Evolutionary conservation across 2,329 filamentous ascomycete genomes (phyloP), one percentile per base, ranked within the genome.

Genomic region (Hypoxylon sp.): DNA sequence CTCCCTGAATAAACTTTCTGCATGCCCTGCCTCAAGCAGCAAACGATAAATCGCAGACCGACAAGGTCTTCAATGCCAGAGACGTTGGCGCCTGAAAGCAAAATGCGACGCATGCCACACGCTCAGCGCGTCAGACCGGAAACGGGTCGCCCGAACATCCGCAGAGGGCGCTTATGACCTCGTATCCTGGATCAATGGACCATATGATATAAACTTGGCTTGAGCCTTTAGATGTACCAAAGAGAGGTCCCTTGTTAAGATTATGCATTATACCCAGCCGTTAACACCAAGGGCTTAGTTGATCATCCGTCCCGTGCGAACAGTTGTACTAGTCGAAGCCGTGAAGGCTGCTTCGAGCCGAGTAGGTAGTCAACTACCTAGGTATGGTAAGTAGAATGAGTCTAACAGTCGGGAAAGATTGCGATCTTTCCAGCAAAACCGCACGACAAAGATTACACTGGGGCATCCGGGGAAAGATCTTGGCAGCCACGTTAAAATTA

Each of bases 51-150:
- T 50, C 16, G 45, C 43, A 41, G 37, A 16, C 37, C 8, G 11
- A 30, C 16, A 34, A 51, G 45, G 12, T 14, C 48, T n/a, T 21
- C 29, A 54, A 48, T 61, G 43, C n/a, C 39, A 46, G 45, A 37
- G 41, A 30, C 37, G 54, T 37, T 63, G 51, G 60, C 51, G 64
- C 60, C 60, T 63, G 60, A 63, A 63, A 61, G 59, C 32, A 51
- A 34, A 63, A 64, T 67, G 57, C 46, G 52, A 61, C 61, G 53
- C 51, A 57, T 43, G 56, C 32, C 43, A 58, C 65, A 54, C 59
- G 21, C 45, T 47, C 37, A 11, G 23, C 29, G 50, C 27, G 25
- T 47, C 16, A 53, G 30, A 21, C 25, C 64, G 64, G 60, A 61
- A 56, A 57, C 39, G 61, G n/a, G 60, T 39, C 56, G 47, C 55